phyloP scores from a whole-genome alignment of 352 stramenopile species.

The Phytophthora pseudosyringae region DNA sequence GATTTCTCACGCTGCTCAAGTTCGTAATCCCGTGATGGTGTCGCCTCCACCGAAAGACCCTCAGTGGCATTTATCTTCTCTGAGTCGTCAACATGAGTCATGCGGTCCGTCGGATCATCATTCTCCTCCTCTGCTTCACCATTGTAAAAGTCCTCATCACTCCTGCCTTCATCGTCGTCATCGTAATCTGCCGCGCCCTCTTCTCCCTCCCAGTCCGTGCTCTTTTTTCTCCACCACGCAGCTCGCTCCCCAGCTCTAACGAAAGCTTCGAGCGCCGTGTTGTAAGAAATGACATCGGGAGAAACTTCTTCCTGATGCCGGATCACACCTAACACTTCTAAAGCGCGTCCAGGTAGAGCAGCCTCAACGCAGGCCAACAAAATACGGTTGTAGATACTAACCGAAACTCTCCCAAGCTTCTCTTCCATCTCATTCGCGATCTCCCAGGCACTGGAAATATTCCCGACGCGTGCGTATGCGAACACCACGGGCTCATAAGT shows the following conservation, averaged over 20 bases:
- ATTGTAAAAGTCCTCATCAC: constrained; percentile 10
- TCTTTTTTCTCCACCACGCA: constrained; percentile 33
- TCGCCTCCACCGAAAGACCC: not conserved
- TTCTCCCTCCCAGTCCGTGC: constrained; percentile 23
- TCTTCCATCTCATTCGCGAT: constrained; percentile 52
- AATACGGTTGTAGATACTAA: constrained; percentile 63
- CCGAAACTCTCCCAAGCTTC: constrained; percentile 44
- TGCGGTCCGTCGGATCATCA: constrained; percentile 1
- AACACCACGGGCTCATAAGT: constrained; percentile 60
- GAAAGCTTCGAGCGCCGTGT: constrained; percentile 63
- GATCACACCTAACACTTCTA: constrained; percentile 56
- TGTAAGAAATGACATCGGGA: constrained; percentile 61
- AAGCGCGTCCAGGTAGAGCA: constrained; percentile 39
- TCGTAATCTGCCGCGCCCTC: constrained; percentile 15
- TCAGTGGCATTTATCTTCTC: not conserved
- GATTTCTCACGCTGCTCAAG: constrained; percentile 27
- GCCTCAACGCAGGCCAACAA: constrained; percentile 61
- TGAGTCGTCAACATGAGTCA: not conserved
- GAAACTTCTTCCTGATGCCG: constrained; percentile 27
- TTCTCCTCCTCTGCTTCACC: constrained; percentile 3
- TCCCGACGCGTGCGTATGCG: constrained; percentile 56
- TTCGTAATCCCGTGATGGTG: constrained; percentile 6
- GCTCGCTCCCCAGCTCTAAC: constrained; percentile 31
- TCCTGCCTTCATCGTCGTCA: constrained; percentile 18
- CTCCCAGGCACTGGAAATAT: constrained; percentile 49